Conservation (phyloP, 2,329 filamentous ascomycete species). For the Paraconiothyrium brasiliense region DNA sequence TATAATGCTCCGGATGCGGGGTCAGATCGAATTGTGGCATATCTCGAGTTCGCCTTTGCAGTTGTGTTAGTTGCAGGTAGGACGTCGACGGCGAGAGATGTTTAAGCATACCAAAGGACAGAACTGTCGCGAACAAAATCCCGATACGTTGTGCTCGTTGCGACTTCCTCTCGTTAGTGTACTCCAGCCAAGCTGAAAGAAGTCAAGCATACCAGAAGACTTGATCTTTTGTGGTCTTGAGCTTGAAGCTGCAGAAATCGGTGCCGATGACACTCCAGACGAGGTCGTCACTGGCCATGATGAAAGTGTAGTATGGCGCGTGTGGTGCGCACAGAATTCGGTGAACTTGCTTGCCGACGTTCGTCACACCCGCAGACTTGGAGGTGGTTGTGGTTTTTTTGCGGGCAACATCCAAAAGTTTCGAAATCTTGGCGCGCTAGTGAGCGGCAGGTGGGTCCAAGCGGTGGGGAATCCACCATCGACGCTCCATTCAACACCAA, state of each 20-base stretch:
- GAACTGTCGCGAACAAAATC: conserved; percentile 85
- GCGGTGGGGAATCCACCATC: conserved; percentile 28
- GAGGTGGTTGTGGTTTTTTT: background rate
- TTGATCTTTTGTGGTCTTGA: conserved; percentile 67
- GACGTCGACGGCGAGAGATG: too few species aligned
- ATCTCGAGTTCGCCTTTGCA: conserved; percentile 70
- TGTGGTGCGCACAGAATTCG: conserved; percentile 10
- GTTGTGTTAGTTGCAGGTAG: background rate
- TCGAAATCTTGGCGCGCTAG: conserved; percentile 16
- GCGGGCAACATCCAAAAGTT: background rate
- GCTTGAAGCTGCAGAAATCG: conserved; percentile 93
- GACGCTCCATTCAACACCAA: conserved; percentile 26
- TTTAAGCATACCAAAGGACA: conserved; percentile 79
- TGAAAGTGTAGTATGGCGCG: conserved; percentile 5
- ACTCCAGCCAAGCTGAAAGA: background rate
- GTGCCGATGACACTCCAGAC: conserved; percentile 93
- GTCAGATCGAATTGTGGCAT: conserved; percentile 89
- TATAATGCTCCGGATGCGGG: conserved; percentile 84
- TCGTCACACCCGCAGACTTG: too few species aligned
- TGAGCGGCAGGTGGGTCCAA: conserved; percentile 21
- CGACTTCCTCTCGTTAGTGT: background rate
- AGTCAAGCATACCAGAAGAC: conserved; percentile 71
- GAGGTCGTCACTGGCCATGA: conserved; percentile 40
- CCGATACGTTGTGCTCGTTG: conserved; percentile 79
- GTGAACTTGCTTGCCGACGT: background rate